Percentiles rank a stretch among this genome's conserved stretches.
Conservation (phyloP, 768 basidiomycete species). For the Leccinum pellstonianum region DNA sequence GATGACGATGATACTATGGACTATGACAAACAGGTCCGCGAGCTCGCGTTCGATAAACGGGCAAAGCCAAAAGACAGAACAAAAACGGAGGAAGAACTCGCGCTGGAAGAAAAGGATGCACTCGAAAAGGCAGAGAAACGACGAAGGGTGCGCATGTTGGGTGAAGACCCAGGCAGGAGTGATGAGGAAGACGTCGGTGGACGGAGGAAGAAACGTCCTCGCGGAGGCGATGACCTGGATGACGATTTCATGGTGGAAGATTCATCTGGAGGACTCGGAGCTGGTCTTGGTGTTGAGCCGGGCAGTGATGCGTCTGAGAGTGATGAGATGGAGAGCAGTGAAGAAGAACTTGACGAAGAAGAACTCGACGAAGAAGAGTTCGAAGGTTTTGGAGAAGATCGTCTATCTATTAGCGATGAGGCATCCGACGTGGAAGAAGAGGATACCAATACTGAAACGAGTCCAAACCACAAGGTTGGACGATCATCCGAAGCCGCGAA, state of each 20-base stretch:
- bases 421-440: slow-evolving; percentile 36
- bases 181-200: slow-evolving; percentile 52
- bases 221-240: slow-evolving; percentile 86
- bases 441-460: slow-evolving; percentile 45
- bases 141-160: slow-evolving; percentile 81
- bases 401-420: slow-evolving; percentile 38
- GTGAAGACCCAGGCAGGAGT: slow-evolving; percentile 66
- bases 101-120: slow-evolving; percentile 80
- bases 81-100: slow-evolving; percentile 94
- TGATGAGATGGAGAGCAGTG: slow-evolving; percentile 32
- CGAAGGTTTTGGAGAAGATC: slow-evolving; percentile 34
- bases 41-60: slow-evolving; percentile 89
- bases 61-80: slow-evolving; percentile 94
- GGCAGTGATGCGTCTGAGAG: slow-evolving; percentile 40
- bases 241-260: slow-evolving; percentile 70
- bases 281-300: slow-evolving; percentile 38
- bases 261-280: slow-evolving; percentile 32
- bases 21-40: slow-evolving; percentile 91
- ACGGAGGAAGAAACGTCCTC: slow-evolving; percentile 48
- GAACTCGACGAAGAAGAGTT: slow-evolving; percentile 13
- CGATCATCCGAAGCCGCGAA: slow-evolving; percentile 33
- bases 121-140: slow-evolving; percentile 83
- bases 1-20: slow-evolving; percentile 45
- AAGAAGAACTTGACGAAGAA: slow-evolving; percentile 19
- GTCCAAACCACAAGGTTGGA: slow-evolving; percentile 31